phyloP scores from a whole-genome alignment of 2,329 filamentous ascomycete species.

The Podosphaera xanthii region DNA sequence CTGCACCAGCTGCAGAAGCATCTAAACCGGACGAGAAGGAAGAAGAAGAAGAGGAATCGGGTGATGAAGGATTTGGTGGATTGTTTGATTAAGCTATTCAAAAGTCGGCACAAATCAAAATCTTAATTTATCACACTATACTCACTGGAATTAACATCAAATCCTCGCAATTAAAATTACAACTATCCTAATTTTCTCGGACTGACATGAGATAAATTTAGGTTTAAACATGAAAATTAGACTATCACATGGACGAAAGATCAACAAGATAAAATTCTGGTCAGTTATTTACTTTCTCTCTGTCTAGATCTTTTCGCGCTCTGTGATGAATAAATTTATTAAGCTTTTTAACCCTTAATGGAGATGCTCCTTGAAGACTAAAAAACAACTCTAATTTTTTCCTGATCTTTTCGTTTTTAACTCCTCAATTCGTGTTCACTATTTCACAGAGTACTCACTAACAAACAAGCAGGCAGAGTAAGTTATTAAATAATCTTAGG shows the following conservation, averaged over 20 bases:
- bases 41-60: slow-evolving; percentile 41
- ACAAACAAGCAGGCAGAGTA: slow-evolving; percentile 3
- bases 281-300: no score
- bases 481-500: background rate
- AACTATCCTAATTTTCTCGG: background rate
- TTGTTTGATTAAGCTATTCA: slow-evolving; percentile 38
- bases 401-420: slow-evolving; percentile 12
- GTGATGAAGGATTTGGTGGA: slow-evolving; percentile 47
- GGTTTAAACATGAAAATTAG: slow-evolving; percentile 6
- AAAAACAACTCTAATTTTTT: slow-evolving; percentile 23
- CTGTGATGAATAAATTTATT: slow-evolving; percentile 17
- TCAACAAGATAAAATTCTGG: no score
- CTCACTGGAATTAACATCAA: background rate
- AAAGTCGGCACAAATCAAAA: background rate
- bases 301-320: no score
- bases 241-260: background rate
- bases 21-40: slow-evolving; percentile 40
- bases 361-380: slow-evolving; percentile 17
- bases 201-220: slow-evolving; percentile 7
- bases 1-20: slow-evolving; percentile 26
- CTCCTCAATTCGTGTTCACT: slow-evolving; percentile 29
- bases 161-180: background rate
- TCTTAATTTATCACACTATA: background rate
- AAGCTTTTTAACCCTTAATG: slow-evolving; percentile 21
- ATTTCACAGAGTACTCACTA: slow-evolving; percentile 26